These are phyloP conservation scores for Polytrichum formosum DNA, from an alignment of 225 moss, liverwort and hornwort genomes.

Conservation along the genomic window DNA sequence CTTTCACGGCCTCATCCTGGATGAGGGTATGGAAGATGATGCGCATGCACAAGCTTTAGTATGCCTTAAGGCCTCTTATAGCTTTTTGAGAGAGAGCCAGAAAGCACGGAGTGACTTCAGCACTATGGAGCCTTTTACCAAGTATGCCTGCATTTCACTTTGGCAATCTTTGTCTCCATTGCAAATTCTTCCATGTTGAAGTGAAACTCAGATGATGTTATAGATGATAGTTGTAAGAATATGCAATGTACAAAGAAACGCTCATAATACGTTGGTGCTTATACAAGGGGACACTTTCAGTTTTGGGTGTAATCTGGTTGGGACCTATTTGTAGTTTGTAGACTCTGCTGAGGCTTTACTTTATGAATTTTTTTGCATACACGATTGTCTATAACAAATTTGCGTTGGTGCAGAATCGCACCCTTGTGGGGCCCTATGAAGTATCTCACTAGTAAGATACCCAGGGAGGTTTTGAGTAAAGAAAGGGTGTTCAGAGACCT, in stretches of 20 bases:
- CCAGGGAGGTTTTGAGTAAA: slow-evolving; percentile 37
- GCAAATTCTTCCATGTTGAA: no score
- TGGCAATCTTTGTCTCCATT: no score
- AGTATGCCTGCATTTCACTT: slow-evolving; percentile 12
- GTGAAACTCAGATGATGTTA: no score
- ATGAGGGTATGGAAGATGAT: slow-evolving; percentile 44
- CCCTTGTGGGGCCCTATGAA: slow-evolving; percentile 43
- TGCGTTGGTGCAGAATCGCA: slow-evolving; percentile 25
- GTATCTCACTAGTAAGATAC: slow-evolving; percentile 48
- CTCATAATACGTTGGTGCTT: no score
- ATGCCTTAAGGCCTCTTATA: slow-evolving; percentile 41
- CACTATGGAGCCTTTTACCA: slow-evolving; percentile 35
- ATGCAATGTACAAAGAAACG: no score
- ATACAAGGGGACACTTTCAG: no score
- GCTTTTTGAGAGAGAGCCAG: slow-evolving; percentile 40
- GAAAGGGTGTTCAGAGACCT: slow-evolving; percentile 35
- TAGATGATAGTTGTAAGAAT: no score
- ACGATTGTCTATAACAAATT: no score
- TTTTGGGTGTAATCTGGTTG: no score
- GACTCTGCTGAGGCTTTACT: no score
- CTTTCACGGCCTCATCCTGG: slow-evolving; percentile 42
- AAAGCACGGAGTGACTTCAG: slow-evolving; percentile 39
- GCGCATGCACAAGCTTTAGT: slow-evolving; percentile 38
- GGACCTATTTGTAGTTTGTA: no score
- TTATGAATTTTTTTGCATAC: no score